phyloP scores from a whole-genome alignment of 148 eudicot species.

The Simmondsia chinensis region DNA sequence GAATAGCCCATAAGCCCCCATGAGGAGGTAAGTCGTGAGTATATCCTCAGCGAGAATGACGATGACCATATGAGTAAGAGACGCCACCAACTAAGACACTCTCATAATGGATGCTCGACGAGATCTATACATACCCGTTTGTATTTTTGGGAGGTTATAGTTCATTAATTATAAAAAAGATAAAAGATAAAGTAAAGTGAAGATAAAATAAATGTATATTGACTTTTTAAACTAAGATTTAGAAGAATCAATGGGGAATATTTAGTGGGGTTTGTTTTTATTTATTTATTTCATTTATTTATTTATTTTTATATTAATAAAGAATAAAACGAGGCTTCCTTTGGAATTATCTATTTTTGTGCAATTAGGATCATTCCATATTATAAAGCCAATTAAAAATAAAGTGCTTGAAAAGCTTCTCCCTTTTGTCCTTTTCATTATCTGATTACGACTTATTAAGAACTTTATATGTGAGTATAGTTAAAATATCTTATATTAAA shows the following conservation, averaged over 20 bases:
- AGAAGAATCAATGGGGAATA: slow-evolving; percentile 14
- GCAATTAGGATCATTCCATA: slow-evolving; percentile 10
- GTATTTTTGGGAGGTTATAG: no score
- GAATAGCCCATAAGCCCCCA: no score
- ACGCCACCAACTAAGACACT: no score
- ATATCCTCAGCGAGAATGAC: no score
- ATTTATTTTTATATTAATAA: neutral
- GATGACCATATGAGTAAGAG: no score
- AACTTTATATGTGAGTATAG: no score
- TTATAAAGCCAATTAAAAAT: slow-evolving; percentile 5
- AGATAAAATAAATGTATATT: neutral
- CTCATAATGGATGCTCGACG: no score
- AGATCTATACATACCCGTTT: no score
- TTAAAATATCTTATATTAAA: no score
- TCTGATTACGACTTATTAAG: neutral
- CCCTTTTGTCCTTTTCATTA: slow-evolving; percentile 24
- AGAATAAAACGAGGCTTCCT: slow-evolving; percentile 5
- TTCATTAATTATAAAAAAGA: no score
- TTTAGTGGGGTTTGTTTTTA: neutral
- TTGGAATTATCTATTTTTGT: slow-evolving; percentile 19
- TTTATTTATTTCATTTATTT: neutral
- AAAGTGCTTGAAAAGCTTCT: slow-evolving; percentile 24
- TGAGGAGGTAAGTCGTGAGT: no score
- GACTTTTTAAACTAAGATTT: slow-evolving; percentile 10
- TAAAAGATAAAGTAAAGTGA: slow-evolving; percentile 6